A percentile compares a stretch with the other conserved stretches of the same genome.
phyloP scores from a whole-genome alignment of 805 yeast genomes.

The Yarrowia hollandica region DNA sequence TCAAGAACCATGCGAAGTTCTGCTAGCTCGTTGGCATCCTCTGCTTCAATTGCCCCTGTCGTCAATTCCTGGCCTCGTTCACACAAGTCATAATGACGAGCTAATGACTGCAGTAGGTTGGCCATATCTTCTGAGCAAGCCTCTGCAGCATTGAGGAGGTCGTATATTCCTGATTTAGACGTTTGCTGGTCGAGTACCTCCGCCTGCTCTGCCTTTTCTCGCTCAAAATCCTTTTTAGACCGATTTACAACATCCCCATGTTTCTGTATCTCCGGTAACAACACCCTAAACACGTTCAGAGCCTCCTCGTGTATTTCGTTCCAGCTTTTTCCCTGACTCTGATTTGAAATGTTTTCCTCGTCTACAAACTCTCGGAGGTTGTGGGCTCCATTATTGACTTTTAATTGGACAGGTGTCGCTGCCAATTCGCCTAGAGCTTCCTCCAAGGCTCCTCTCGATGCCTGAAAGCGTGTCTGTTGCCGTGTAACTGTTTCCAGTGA shows the following conservation, averaged over 20 bases:
- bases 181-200: background rate
- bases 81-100: slow-evolving; percentile 20
- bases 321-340: background rate
- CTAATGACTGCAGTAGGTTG: background rate
- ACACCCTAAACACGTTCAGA: background rate
- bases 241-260: slow-evolving; percentile 7
- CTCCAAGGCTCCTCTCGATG: slow-evolving; percentile 11
- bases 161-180: background rate
- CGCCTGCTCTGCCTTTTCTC: background rate
- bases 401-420: slow-evolving; percentile 10
- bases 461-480: slow-evolving; percentile 23
- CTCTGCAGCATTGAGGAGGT: slow-evolving; percentile 7
- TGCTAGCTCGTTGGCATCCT: slow-evolving; percentile 1
- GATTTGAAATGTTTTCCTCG: background rate
- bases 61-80: slow-evolving; percentile 7
- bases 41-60: background rate
- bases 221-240: slow-evolving; percentile 10
- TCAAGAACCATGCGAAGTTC: slow-evolving; percentile 2
- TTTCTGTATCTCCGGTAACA: slow-evolving; percentile 5
- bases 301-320: slow-evolving; percentile 14
- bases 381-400: slow-evolving; percentile 4
- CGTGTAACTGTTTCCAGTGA: slow-evolving; percentile 15
- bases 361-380: slow-evolving; percentile 19
- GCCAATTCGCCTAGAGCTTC: slow-evolving; percentile 21
- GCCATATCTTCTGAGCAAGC: slow-evolving; percentile 18